Base-by-base conservation (phyloP, 257 asterid species). In the Dorcoceras hygrometricum region DNA sequence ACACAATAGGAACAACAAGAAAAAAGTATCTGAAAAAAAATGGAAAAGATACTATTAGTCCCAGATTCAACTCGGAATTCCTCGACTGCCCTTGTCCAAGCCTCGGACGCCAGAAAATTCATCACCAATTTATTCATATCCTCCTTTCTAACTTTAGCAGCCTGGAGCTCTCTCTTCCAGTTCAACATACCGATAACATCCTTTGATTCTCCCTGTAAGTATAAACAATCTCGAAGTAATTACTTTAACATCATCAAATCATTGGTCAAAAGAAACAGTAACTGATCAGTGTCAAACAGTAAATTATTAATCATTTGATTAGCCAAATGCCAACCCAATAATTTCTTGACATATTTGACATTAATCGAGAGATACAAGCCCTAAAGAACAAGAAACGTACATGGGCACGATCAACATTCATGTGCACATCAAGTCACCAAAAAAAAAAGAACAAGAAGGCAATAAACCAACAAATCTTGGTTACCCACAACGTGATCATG, bases 61-160 rank as follows among this genome's bases (percentile, higher is more conserved):
- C 97, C 97, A 26, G 95, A 87, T 77, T 90, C 97, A 67, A 70
- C 69, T 69, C 80, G 76, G 82, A 90, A 86, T 57, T 77, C 84
- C 60, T 87, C 90, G 20, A 89, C 95, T 36, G 86, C 95, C 34
- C 87, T 94, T 10, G 85, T 91, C 67, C 79, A 86, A 63, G 94
- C 97, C 83, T 87, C 94, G 0, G 94, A 85, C 50, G 84, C 95
- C 61, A 90, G 82, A 79, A 82, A 90, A 78, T 87, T 87, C 95
- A 90, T 90, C 73, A 87, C 94, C 82, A 90, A 67, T 70, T 80
- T 86, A 80, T 90, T 84, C 94, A 87, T 90, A 75, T 85, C 89
- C 71, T 84, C 90, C 75, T 82, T 90, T 62, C 85, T 75, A 58
- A 85, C 69, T 71, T 67, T 86, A 14, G 78, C 87, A 67, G 76